These are phyloP conservation scores for Fusarium newnesense DNA, from an alignment of 2,329 filamentous ascomycete genomes.

Conservation along the genomic window DNA sequence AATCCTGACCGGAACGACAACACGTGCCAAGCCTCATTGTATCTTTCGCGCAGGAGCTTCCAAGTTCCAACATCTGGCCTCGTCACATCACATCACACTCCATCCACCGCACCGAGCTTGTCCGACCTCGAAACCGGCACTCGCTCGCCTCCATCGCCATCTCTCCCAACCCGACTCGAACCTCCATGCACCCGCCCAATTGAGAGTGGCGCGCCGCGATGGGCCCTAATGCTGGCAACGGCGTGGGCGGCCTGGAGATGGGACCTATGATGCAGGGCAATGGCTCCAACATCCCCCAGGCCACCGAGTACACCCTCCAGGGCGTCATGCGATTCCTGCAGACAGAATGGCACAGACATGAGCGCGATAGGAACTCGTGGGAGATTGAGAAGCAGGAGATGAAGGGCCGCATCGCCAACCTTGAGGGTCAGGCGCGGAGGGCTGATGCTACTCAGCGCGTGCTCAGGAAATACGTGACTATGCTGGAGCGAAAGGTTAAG, in stretches of 20 bases:
- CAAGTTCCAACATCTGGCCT: slow-evolving; percentile 8
- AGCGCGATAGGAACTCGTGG: slow-evolving; percentile 97
- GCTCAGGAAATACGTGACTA: slow-evolving; percentile 87
- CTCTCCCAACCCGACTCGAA: slow-evolving; percentile 39
- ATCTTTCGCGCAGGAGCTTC: slow-evolving; percentile 25
- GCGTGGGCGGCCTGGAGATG: slow-evolving; percentile 59
- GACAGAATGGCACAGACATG: slow-evolving; percentile 98
- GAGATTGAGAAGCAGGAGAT: slow-evolving; percentile 99
- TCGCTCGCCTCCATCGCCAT: slow-evolving; percentile 27
- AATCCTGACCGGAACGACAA: slow-evolving; percentile 5
- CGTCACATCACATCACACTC: slow-evolving; percentile 25
- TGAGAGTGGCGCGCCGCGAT: slow-evolving; percentile 52
- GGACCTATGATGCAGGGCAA: slow-evolving; percentile 57
- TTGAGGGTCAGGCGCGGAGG: slow-evolving; percentile 89
- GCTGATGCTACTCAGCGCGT: slow-evolving; percentile 90
- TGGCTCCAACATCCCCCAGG: slow-evolving; percentile 63
- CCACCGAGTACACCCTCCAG: slow-evolving; percentile 71
- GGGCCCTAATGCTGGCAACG: slow-evolving; percentile 57
- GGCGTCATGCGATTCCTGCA: slow-evolving; percentile 99
- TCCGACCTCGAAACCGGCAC: slow-evolving; percentile 33
- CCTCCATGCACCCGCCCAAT: slow-evolving; percentile 52
- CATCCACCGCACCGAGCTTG: slow-evolving; percentile 34
- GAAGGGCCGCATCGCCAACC: slow-evolving; percentile 94
- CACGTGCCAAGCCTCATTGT: slow-evolving; percentile 28
- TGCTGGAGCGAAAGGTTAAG: slow-evolving; percentile 88